Evolutionary conservation across 163 green algal species (phyloP), one percentile per base, ranked within the genome.

Genomic region (Scenedesmus sp.): DNA sequence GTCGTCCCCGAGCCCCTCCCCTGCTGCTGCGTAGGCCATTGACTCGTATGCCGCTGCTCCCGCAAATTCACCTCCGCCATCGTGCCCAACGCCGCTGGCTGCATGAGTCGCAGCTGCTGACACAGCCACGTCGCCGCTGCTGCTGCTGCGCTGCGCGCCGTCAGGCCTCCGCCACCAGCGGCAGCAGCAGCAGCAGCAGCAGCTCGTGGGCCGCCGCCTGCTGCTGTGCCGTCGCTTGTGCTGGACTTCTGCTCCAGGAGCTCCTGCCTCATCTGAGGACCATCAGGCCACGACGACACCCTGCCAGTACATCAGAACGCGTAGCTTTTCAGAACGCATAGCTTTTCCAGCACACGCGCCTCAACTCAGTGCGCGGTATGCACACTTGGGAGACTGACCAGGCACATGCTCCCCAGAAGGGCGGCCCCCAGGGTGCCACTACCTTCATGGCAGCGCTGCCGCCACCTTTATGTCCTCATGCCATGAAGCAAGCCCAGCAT

Each of bases 281-380:
- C 53, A 26, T 46, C 43, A 46, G 70, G 85, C 72, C 85, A 90
- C 30, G 85, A 72, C 12, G 85, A 85, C 3, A 43, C 85, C 70
- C 85, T 90, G 85, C 79, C 65, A 53, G 10, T 2, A 83, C 4
- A 49, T n/a, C n/a, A n/a, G n/a, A n/a, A n/a, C n/a, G n/a, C n/a
- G n/a, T n/a, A n/a, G n/a, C n/a, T n/a, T n/a, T n/a, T n/a, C n/a
- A n/a, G n/a, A n/a, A n/a, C n/a, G n/a, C n/a, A n/a, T n/a, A n/a
- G n/a, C n/a, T n/a, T n/a, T n/a, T n/a, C n/a, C n/a, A n/a, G n/a
- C n/a, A n/a, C n/a, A n/a, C n/a, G n/a, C n/a, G n/a, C n/a, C n/a
- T n/a, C n/a, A n/a, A n/a, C n/a, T n/a, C n/a, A n/a, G n/a, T n/a
- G n/a, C n/a, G n/a, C n/a, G n/a, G n/a, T n/a, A n/a, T n/a, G n/a